A percentile compares a stretch with the other conserved stretches of the same genome.
These are phyloP conservation scores for Termitomyces sp. DNA, from an alignment of 768 basidiomycete genomes.

Conservation along the genomic window DNA sequence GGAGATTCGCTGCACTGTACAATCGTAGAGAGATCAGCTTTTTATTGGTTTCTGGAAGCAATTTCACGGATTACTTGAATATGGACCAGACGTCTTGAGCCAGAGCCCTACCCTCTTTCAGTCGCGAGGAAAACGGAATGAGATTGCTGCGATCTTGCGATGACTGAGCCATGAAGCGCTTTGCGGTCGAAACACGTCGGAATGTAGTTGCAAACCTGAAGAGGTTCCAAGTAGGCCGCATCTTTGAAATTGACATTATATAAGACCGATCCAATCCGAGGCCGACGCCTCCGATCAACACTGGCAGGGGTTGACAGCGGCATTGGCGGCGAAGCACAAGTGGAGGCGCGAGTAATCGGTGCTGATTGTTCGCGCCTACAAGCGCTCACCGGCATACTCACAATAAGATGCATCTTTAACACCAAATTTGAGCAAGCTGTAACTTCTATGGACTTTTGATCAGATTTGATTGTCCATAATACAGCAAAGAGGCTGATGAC, in stretches of 20 bases:
- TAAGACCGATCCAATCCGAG: conserved; percentile 10
- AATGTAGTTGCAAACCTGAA: conserved; percentile 4
- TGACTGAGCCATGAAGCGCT: conserved; percentile 11
- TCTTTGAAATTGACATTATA: not conserved
- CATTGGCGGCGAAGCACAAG: not conserved
- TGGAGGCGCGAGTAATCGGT: not conserved
- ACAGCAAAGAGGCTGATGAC: too few species aligned
- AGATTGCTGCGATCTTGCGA: conserved; percentile 39
- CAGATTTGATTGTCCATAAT: not conserved
- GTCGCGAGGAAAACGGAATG: conserved; percentile 66
- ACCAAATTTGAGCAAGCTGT: not conserved
- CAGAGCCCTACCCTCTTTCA: conserved; percentile 71
- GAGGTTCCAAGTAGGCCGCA: not conserved
- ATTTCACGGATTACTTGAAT: conserved; percentile 56
- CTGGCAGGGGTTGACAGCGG: not conserved
- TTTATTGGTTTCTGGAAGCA: conserved; percentile 1
- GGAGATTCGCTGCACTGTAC: conserved; percentile 78
- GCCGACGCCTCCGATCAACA: conserved; percentile 11
- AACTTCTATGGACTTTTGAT: not conserved
- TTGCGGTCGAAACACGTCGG: conserved; percentile 14
- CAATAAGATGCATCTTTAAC: not conserved
- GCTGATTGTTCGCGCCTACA: too few species aligned
- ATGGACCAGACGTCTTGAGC: conserved; percentile 90
- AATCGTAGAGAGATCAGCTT: conserved; percentile 7
- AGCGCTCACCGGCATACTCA: too few species aligned